These are phyloP conservation scores for Pseudofabraea citricarpa DNA, from an alignment of 2,329 filamentous ascomycete species.

Conservation along the genomic window DNA sequence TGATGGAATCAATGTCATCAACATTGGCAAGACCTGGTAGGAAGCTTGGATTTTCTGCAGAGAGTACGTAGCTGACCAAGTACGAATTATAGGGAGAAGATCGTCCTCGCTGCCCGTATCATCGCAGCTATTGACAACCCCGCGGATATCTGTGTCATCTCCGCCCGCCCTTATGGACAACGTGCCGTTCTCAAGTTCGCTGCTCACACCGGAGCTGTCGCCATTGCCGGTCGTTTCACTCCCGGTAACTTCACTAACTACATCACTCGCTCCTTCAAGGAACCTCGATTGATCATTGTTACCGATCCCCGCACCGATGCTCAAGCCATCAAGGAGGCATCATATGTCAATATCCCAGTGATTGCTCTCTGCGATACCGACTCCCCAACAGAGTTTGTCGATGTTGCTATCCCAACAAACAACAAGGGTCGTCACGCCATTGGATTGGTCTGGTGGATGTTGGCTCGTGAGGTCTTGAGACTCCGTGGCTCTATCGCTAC, in stretches of 20 bases:
- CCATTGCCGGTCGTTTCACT: slow-evolving; percentile 99
- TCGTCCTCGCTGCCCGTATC: slow-evolving; percentile 96
- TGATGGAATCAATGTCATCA: slow-evolving; percentile 97
- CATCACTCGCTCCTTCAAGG: slow-evolving; percentile 99
- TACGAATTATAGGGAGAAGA: slow-evolving; percentile 78
- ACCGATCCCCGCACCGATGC: slow-evolving; percentile 99
- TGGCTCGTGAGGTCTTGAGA: slow-evolving; percentile 98
- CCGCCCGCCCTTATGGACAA: slow-evolving; percentile 98
- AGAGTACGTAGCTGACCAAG: slow-evolving; percentile 18
- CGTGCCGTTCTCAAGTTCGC: slow-evolving; percentile 99
- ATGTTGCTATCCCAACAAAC: slow-evolving; percentile 99
- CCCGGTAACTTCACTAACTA: slow-evolving; percentile 99
- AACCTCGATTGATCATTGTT: slow-evolving; percentile 98
- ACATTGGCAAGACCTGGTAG: slow-evolving; percentile 99
- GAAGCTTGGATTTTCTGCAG: slow-evolving; percentile 27
- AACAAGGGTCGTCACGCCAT: slow-evolving; percentile 99
- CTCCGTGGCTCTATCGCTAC: slow-evolving; percentile 94
- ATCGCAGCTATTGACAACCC: slow-evolving; percentile 99
- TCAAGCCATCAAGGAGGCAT: slow-evolving; percentile 99
- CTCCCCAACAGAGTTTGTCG: slow-evolving; percentile 98
- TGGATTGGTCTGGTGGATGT: slow-evolving; percentile 98
- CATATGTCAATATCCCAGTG: slow-evolving; percentile 99
- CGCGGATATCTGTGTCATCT: slow-evolving; percentile 98
- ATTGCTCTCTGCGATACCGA: slow-evolving; percentile 99
- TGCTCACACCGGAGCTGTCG: slow-evolving; percentile 92